phyloP scores from a whole-genome alignment of 2,329 filamentous ascomycete species.

The Stagonosporopsis tanaceti region DNA sequence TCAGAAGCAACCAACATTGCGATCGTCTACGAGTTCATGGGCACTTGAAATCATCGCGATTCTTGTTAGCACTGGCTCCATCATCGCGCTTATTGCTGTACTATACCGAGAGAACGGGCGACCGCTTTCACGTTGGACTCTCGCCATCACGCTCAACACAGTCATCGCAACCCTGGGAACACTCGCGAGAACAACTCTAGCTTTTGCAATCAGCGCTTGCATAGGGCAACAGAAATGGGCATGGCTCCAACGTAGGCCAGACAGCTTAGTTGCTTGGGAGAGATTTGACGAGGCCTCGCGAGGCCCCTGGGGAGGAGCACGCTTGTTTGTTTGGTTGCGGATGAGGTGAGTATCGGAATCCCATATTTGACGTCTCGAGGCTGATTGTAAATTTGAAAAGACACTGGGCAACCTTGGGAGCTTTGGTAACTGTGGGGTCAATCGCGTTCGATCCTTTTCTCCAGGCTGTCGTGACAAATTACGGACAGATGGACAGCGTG shows the following conservation, averaged over 20 bases:
- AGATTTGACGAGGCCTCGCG: constrained; percentile 27
- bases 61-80: background rate
- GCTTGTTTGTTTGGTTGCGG: constrained; percentile 19
- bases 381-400: background rate
- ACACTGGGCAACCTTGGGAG: constrained; percentile 20
- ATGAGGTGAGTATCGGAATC: constrained; percentile 2
- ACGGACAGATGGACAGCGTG: constrained; percentile 5
- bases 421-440: constrained; percentile 7
- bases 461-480: constrained; percentile 8
- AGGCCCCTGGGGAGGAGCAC: constrained; percentile 20
- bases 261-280: constrained; percentile 9
- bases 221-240: constrained; percentile 26
- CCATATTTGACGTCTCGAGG: no score
- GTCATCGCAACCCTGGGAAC: constrained; percentile 20
- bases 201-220: constrained; percentile 24
- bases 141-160: constrained; percentile 20
- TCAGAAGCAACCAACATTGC: background rate
- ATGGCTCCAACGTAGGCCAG: constrained; percentile 17
- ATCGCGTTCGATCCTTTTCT: constrained; percentile 23
- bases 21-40: constrained; percentile 4
- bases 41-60: constrained; percentile 6
- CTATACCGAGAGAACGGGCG: constrained; percentile 12
- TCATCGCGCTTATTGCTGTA: constrained; percentile 13
- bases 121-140: constrained; percentile 14
- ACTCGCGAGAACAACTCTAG: constrained; percentile 16